These are phyloP conservation scores for Madurella mycetomatis DNA, from an alignment of 2,329 filamentous ascomycete species.

Conservation along the genomic window DNA sequence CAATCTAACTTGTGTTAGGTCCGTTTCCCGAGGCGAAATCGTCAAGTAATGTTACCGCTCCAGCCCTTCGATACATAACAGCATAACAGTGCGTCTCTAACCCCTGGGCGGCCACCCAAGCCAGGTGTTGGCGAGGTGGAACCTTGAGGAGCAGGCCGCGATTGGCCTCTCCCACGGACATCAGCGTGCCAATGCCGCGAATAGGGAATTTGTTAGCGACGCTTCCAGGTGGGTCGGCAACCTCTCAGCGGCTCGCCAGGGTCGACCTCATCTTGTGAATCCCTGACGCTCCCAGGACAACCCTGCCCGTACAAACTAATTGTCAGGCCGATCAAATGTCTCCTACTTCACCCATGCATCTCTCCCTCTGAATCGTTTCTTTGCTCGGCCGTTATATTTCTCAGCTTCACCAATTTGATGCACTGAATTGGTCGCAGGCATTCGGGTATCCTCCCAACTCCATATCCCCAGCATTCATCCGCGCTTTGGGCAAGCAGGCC, in stretches of 20 bases:
- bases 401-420: not conserved
- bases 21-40: too few relatives aligned
- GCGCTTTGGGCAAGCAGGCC: not conserved
- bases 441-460: not conserved
- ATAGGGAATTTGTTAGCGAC: not conserved
- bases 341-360: not conserved
- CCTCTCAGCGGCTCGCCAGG: not conserved
- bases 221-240: not conserved
- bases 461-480: not conserved
- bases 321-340: not conserved
- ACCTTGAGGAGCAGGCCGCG: too few relatives aligned
- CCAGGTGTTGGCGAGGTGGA: too few relatives aligned
- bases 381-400: not conserved
- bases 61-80: too few relatives aligned
- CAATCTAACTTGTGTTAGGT: too few relatives aligned
- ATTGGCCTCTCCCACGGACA: not conserved
- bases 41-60: too few relatives aligned
- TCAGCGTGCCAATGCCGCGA: not conserved
- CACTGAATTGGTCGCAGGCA: not conserved
- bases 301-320: not conserved
- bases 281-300: not conserved
- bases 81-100: too few relatives aligned
- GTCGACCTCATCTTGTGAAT: slow-evolving; percentile 6
- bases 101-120: too few relatives aligned
- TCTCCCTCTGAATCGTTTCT: not conserved